Percentiles rank a stretch among this genome's conserved stretches.
Evolutionary conservation across 208 protist genomes (phyloP).

Genomic region (Trypanosoma scelopori): DNA sequence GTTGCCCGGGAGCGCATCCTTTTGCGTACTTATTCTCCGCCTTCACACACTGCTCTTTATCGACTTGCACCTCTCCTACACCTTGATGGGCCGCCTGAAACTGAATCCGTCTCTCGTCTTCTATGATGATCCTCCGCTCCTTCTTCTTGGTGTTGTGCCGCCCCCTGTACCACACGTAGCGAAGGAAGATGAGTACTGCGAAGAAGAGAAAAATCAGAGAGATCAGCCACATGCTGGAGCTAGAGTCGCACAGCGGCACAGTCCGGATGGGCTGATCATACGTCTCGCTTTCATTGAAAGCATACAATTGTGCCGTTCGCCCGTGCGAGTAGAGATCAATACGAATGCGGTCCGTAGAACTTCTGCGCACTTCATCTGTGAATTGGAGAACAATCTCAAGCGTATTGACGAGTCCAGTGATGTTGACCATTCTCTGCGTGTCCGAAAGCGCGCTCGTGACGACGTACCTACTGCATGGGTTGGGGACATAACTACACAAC

Average conservation of each 20-base stretch:
- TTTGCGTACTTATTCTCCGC: slow-evolving; percentile 4
- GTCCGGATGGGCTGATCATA: slow-evolving; percentile 25
- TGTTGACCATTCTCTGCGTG: not conserved
- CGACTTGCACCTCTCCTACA: slow-evolving; percentile 6
- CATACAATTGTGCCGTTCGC: slow-evolving; percentile 38
- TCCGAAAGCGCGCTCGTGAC: not conserved
- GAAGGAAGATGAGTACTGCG: slow-evolving; percentile 41
- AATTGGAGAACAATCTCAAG: slow-evolving; percentile 13
- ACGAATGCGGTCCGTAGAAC: slow-evolving; percentile 21
- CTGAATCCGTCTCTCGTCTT: slow-evolving; percentile 56
- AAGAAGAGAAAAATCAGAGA: slow-evolving; percentile 50
- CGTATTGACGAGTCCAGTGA: slow-evolving; percentile 9
- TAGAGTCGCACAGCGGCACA: slow-evolving; percentile 33
- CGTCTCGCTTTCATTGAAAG: slow-evolving; percentile 35
- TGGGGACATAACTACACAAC: slow-evolving; percentile 9
- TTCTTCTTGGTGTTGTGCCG: slow-evolving; percentile 51
- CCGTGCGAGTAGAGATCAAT: slow-evolving; percentile 5
- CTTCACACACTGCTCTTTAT: not conserved
- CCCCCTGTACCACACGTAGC: slow-evolving; percentile 59
- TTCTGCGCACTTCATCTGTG: slow-evolving; percentile 26
- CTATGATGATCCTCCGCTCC: slow-evolving; percentile 44
- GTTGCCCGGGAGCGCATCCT: too few relatives aligned
- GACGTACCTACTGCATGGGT: slow-evolving; percentile 4
- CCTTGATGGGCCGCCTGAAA: not conserved
- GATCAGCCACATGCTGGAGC: slow-evolving; percentile 59